Conservation (phyloP, 805 yeast species). For the Nakazawaea ishiwadae region DNA sequence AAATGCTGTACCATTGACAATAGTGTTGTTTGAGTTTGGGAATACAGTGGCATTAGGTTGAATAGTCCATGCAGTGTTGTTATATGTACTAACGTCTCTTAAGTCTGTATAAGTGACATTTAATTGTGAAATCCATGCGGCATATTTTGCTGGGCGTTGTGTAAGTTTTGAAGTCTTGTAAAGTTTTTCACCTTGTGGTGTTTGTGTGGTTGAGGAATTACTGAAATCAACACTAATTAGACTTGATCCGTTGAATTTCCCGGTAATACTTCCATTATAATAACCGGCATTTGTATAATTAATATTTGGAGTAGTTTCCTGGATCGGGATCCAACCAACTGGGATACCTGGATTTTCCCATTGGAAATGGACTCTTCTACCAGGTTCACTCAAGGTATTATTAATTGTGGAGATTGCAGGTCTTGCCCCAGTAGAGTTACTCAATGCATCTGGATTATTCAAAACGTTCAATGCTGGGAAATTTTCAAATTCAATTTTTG, state of each 20-base stretch:
- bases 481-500: neutral
- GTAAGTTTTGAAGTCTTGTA: neutral
- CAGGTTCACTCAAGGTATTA: neutral
- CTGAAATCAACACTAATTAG: neutral
- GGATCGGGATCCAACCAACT: neutral
- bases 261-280: neutral
- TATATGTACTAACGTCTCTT: neutral
- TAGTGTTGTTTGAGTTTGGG: neutral
- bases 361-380: neutral
- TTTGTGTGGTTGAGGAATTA: neutral
- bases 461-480: neutral
- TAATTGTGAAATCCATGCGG: neutral
- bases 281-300: neutral
- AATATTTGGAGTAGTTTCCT: neutral
- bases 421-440: neutral
- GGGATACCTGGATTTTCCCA: neutral
- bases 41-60: neutral
- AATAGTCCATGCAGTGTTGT: neutral
- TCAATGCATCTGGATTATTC: neutral
- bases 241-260: neutral
- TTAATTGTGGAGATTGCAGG: neutral
- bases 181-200: too few relatives aligned
- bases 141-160: neutral
- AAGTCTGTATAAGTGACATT: neutral
- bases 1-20: neutral